Conservation (phyloP, 257 asterid species). For the Osmanthus fragrans region DNA sequence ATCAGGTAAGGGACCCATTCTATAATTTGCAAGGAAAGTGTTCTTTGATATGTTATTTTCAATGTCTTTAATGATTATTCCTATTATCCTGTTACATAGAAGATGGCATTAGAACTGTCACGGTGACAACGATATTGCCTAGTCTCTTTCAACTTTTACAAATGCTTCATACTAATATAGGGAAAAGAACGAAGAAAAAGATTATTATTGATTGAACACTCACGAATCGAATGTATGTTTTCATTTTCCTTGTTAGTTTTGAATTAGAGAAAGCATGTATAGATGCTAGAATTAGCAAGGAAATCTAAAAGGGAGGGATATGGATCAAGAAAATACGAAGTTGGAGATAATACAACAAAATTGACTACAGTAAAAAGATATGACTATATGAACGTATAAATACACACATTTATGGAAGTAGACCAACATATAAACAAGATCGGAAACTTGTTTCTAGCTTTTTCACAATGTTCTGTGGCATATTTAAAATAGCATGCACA, state of each 20-base stretch:
- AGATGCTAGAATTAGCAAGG: slow-evolving; percentile 2
- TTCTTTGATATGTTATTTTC: slow-evolving; percentile 65
- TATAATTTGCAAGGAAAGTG: slow-evolving; percentile 76
- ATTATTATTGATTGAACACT: background rate
- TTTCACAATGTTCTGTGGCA: background rate
- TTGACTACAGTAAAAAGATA: background rate
- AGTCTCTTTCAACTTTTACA: too few species aligned
- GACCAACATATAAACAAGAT: background rate
- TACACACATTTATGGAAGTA: background rate
- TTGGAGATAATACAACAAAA: background rate
- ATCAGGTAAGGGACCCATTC: slow-evolving; percentile 75
- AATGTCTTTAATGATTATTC: slow-evolving; percentile 75
- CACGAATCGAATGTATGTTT: background rate
- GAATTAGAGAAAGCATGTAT: background rate
- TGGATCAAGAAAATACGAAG: background rate
- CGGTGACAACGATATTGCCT: background rate
- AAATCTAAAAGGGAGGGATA: background rate
- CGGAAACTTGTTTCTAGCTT: background rate
- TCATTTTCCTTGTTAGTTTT: background rate
- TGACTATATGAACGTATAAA: background rate
- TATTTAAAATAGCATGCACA: background rate
- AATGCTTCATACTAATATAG: background rate
- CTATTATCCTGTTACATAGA: slow-evolving; percentile 63
- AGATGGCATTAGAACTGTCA: slow-evolving; percentile 30
- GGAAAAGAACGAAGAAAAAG: background rate